phyloP scores from a whole-genome alignment of 192 early-diverging fungal species.

The Mortierella alpina region DNA sequence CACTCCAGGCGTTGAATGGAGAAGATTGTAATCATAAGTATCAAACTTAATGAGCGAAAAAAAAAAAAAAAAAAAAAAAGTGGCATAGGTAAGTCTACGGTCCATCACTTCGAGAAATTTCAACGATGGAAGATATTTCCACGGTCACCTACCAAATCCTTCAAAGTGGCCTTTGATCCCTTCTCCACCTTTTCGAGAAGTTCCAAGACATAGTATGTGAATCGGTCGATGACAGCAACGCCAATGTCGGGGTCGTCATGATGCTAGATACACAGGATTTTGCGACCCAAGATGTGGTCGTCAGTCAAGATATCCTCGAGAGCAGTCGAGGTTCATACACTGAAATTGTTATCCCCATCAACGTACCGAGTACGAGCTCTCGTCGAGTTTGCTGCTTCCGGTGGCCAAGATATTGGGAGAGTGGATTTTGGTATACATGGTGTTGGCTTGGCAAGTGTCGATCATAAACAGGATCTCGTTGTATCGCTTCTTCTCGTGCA shows the following conservation, averaged over 20 bases:
- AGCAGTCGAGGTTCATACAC: not conserved
- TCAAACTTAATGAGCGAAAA: conserved; percentile 65
- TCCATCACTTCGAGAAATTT: not conserved
- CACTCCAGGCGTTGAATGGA: conserved; percentile 88
- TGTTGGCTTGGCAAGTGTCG: conserved; percentile 98
- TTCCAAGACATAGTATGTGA: conserved; percentile 95
- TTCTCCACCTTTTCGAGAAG: conserved; percentile 89
- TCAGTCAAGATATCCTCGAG: not conserved
- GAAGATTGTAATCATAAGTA: conserved; percentile 80
- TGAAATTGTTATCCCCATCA: not conserved
- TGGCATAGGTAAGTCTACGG: not conserved
- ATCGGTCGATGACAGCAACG: conserved; percentile 97
- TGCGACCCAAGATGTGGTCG: not conserved
- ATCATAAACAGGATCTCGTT: conserved; percentile 99
- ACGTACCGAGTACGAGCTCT: conserved; percentile 92
- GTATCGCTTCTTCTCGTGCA: conserved; percentile 97
- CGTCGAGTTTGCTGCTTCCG: conserved; percentile 84
- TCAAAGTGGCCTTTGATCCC: conserved; percentile 79
- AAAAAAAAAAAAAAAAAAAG: not conserved
- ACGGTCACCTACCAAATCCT: conserved; percentile 68
- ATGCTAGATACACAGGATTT: conserved; percentile 58
- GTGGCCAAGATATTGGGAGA: conserved; percentile 95
- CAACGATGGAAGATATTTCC: not conserved
- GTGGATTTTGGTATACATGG: conserved; percentile 93
- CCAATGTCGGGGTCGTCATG: conserved; percentile 93